Conservation (phyloP, 352 stramenopile genomes). For the Globisporangium cederbergense region DNA sequence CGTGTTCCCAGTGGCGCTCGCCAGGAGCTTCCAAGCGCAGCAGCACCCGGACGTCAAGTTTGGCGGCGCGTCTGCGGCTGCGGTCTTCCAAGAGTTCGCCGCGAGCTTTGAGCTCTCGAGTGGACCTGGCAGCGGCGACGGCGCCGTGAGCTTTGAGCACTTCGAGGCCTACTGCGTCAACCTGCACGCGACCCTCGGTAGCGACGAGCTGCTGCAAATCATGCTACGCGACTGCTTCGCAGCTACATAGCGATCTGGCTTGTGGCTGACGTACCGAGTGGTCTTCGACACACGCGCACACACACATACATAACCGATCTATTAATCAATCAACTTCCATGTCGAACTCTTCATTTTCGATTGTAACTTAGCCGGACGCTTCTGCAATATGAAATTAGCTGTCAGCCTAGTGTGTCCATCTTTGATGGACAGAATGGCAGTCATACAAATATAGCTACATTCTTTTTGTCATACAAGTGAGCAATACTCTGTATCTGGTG, state of each 20-base stretch:
- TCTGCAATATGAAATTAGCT: not conserved
- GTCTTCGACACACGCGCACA: not conserved
- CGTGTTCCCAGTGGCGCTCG: constrained; percentile 58
- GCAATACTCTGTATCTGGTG: not conserved
- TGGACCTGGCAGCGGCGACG: constrained; percentile 22
- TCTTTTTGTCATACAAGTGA: not conserved
- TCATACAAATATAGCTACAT: not conserved
- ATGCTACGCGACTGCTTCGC: constrained; percentile 60
- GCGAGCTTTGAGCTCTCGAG: constrained; percentile 54
- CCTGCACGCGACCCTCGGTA: constrained; percentile 44
- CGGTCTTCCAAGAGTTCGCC: constrained; percentile 74
- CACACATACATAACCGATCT: not conserved
- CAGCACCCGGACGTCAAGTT: constrained; percentile 61
- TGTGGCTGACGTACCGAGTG: too few relatives aligned
- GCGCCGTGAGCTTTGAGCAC: constrained; percentile 49
- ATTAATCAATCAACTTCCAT: not conserved
- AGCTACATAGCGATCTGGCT: not conserved
- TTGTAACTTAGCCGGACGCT: not conserved
- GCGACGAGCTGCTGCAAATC: constrained; percentile 53
- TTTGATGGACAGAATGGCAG: not conserved
- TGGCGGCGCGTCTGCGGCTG: constrained; percentile 27
- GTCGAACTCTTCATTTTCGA: not conserved
- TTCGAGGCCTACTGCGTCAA: constrained; percentile 65
- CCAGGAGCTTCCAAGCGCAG: constrained; percentile 54
- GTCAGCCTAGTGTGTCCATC: not conserved